Evolutionary conservation across 192 early-diverging fungal genomes (phyloP), one percentile per base, ranked within the genome.

Genomic region (Chytriomyces confervae): DNA sequence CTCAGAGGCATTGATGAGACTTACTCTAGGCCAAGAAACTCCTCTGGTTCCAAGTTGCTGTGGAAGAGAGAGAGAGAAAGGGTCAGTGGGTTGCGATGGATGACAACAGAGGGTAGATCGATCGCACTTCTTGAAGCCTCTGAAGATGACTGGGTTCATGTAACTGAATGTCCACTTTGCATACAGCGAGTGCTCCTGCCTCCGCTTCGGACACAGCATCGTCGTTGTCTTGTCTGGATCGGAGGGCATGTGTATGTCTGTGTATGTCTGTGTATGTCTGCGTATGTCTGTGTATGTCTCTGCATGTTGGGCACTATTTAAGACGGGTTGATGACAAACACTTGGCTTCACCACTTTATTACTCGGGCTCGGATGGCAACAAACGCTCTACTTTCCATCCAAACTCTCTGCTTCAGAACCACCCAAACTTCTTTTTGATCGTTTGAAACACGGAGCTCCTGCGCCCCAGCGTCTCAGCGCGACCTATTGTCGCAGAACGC

Each of bases 61-160:
- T 66, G 61, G 6, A 23, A 27, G 63, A 29, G 63, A 13, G 16
- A 57, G 53, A n/a, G 53, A 57, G 8, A 20, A n/a, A 10, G 20
- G 20, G 27, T 65, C 63, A 11, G 18, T n/a, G 1, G 16, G 20
- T 5, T 60, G 16, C 5, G 57, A 16, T n/a, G 16, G 57, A n/a
- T 60, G 13, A n/a, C 13, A 0, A 60, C 1, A 0, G 16, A 16
- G 3, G 24, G 24, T 24, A 64, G 0, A 20, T 16, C 66, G 20
- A 60, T 5, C 69, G 23, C 27, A 72, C 69, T 61, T 51, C 57
- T 51, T 60, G 61, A 65, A 50, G 18, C 85, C 85, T 44, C 70
- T 29, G n/a, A 61, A 18, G 57, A 86, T 75, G 60, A 86, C 78
- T 10, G 70, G 74, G 69, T 78, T 80, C 79, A 86, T 77, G 74